Evolutionary conservation across 345 rosid genomes (phyloP), one percentile per base, ranked within the genome.

Genomic region (Geranium rotundifolium): DNA sequence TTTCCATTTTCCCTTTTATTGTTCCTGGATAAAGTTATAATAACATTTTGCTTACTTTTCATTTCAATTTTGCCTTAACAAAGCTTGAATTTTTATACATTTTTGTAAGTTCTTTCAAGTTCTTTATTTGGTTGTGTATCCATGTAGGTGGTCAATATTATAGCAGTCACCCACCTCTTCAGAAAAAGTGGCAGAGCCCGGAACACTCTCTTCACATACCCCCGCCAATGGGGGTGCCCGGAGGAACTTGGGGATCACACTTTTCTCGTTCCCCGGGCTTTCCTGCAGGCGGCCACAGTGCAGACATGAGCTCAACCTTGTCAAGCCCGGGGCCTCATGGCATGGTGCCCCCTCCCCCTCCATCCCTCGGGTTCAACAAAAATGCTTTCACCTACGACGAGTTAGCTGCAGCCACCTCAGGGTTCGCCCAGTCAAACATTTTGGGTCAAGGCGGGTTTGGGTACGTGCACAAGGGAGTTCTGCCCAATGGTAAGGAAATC

Each of bases 361-460:
- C 75, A 1, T 30, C 84, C 39, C 72, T 81, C 19, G 91, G 88
- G 30, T 66, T 79, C 71, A 83, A 67, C 75, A 83, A 87, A 63
- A 78, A 83, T 73, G 72, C 75, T 64, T 92, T 87, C 77, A 77
- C 71, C 66, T 92, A 79, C 56, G 89, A 87, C 3, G 96, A 92
- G 67, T 79, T 92, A 19, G 85, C 88, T 0, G 49, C 70, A 5
- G 98, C 96, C 16, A 92, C 98, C 2, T 64, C 65, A 2, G 88
- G 89, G 52, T 92, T 92, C 63, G 59, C 93, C 41, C 71, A 78
- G 30, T 73, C 75, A 0, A 81, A 87, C 62, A 63, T 92, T 16
- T 39, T 92, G 7, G 98, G 98, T 7, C 91, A 89, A 56, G 98
- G 96, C 5, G 96, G 98, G 52, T 92, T 92, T 57, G 98, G 98